Evolutionary conservation across 768 basidiomycete species (phyloP).

Genomic region (Naganishia antarctica): DNA sequence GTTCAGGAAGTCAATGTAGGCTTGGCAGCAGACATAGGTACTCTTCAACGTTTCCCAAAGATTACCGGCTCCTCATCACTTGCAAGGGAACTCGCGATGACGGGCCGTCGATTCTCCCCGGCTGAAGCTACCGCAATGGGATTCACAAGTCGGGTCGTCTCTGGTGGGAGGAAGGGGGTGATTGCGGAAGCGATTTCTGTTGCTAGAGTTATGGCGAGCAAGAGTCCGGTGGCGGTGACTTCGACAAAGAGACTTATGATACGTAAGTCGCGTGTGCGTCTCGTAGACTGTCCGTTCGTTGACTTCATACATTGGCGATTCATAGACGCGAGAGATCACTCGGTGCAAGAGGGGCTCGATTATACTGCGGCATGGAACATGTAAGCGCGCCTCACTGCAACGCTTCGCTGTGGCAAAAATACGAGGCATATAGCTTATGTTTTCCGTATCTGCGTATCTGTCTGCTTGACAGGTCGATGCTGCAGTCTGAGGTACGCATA

Average conservation of each 20-base stretch:
- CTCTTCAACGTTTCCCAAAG: conserved; percentile 74
- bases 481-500: conserved; percentile 54
- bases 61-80: conserved; percentile 69
- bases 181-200: conserved; percentile 60
- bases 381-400: background rate
- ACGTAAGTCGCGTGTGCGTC: conserved; percentile 7
- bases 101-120: conserved; percentile 65
- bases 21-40: conserved; percentile 80
- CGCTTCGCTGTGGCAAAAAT: no score
- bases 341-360: conserved; percentile 56
- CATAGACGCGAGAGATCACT: conserved; percentile 67
- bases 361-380: conserved; percentile 61
- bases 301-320: no score
- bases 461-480: conserved; percentile 51
- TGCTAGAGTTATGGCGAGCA: conserved; percentile 63
- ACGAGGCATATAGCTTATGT: no score
- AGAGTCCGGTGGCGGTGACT: conserved; percentile 72
- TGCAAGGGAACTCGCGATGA: conserved; percentile 69
- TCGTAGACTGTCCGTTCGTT: no score
- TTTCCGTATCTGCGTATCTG: conserved; percentile 1
- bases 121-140: conserved; percentile 66
- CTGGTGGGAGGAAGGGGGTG: conserved; percentile 65
- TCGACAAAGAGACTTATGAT: conserved; percentile 70
- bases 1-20: conserved; percentile 77
- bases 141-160: conserved; percentile 66